Conservation (phyloP, 2,329 filamentous ascomycete species). For the Apiospora rasikravindrae region DNA sequence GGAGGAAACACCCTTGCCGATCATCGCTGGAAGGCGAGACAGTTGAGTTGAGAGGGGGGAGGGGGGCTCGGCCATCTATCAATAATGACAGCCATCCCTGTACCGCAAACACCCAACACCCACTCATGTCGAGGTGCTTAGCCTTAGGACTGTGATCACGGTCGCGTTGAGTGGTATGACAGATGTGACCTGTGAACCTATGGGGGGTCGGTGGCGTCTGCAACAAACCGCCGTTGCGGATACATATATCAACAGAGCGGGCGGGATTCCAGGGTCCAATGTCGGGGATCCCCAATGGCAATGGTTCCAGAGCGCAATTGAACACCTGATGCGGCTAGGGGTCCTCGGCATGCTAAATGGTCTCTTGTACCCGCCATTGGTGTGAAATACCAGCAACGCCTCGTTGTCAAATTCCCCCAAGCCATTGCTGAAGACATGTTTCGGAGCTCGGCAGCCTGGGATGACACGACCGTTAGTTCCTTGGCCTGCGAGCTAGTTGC, state of each 20-base stretch:
- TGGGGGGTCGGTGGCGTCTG: neutral
- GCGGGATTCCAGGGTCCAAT: neutral
- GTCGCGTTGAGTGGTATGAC: conserved; percentile 1
- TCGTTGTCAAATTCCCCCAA: neutral
- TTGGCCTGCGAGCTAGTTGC: neutral
- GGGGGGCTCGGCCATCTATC: neutral
- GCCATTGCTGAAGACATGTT: neutral
- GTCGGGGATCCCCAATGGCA: neutral
- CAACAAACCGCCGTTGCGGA: neutral
- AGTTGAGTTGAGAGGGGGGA: neutral
- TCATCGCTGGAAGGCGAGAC: neutral
- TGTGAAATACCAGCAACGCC: neutral
- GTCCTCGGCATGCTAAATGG: neutral
- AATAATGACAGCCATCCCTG: conserved; percentile 3
- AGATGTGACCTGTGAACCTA: neutral
- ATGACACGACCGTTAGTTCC: conserved; percentile 1
- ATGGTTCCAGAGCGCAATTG: neutral
- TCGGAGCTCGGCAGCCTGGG: neutral
- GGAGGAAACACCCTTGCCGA: neutral
- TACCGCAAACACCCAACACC: neutral
- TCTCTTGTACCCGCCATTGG: neutral
- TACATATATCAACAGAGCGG: neutral
- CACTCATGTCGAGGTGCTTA: neutral
- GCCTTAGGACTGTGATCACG: neutral
- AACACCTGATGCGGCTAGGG: neutral